Conservation (phyloP, 306 rosid species). For the Malus sylvestris region DNA sequence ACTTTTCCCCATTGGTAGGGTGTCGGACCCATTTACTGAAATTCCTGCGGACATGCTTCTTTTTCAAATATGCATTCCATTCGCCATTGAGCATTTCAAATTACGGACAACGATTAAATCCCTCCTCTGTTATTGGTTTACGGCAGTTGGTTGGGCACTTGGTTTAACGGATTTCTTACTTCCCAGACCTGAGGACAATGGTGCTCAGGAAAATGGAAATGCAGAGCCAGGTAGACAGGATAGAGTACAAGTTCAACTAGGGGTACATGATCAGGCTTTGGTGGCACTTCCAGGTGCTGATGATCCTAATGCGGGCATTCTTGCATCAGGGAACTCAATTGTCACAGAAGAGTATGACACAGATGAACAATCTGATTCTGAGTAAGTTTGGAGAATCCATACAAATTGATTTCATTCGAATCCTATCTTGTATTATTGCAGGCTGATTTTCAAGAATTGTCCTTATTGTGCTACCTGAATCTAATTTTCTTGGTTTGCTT, state of each 20-base stretch:
- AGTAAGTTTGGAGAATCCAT: conserved; percentile 48
- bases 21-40: conserved; percentile 96
- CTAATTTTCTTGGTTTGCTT: neutral
- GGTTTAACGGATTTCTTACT: conserved; percentile 83
- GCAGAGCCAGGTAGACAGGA: conserved; percentile 89
- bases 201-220: conserved; percentile 72
- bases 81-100: conserved; percentile 95
- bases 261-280: conserved; percentile 57
- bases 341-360: conserved; percentile 59
- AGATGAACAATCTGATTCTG: conserved; percentile 91
- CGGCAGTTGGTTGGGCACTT: conserved; percentile 97
- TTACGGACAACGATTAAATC: conserved; percentile 91
- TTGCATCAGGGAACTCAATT: conserved; percentile 45
- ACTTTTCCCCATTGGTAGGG: conserved; percentile 46
- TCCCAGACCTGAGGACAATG: conserved; percentile 77
- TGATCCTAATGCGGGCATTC: conserved; percentile 41
- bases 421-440: neutral
- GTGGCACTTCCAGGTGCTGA: conserved; percentile 52
- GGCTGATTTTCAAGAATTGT: neutral
- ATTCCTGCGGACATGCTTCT: conserved; percentile 99
- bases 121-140: conserved; percentile 84
- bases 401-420: neutral
- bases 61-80: conserved; percentile 95
- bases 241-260: conserved; percentile 62
- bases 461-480: neutral